These are phyloP conservation scores for Pseudoturritis turrita DNA, from an alignment of 345 rosid species.

Conservation along the genomic window DNA sequence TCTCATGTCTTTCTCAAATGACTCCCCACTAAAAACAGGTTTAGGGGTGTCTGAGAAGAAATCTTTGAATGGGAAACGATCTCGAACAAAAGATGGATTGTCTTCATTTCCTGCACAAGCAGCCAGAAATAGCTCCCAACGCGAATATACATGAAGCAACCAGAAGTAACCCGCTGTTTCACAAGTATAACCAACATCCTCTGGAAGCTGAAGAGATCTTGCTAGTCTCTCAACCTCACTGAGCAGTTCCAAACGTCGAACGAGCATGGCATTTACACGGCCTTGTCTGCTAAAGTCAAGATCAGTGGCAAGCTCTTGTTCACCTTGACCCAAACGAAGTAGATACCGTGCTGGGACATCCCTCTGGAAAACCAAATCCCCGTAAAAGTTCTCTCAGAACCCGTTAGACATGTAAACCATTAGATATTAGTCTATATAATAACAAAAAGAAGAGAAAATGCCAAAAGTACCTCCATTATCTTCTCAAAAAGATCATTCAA, in stretches of 20 bases:
- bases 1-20: constrained; percentile 93
- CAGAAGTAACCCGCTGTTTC: constrained; percentile 99
- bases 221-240: constrained; percentile 96
- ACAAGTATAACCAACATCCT: constrained; percentile 97
- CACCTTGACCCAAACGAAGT: constrained; percentile 99
- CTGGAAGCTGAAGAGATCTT: constrained; percentile 89
- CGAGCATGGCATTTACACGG: constrained; percentile 98
- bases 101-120: constrained; percentile 79
- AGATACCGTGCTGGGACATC: constrained; percentile 99
- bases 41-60: constrained; percentile 82
- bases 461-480: constrained; percentile 71
- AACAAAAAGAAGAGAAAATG: constrained; percentile 2
- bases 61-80: constrained; percentile 86
- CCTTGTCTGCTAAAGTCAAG: constrained; percentile 98
- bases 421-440: background rate
- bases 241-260: constrained; percentile 86
- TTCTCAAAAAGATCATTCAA: constrained; percentile 98
- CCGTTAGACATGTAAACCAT: background rate
- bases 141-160: constrained; percentile 95
- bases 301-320: constrained; percentile 98
- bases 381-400: background rate
- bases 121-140: constrained; percentile 95
- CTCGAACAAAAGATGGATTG: constrained; percentile 68
- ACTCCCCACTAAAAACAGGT: constrained; percentile 73
- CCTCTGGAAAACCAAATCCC: constrained; percentile 57